These are phyloP conservation scores for Parasitella parasitica DNA, from an alignment of 371 early-diverging fungal genomes.

Conservation along the genomic window DNA sequence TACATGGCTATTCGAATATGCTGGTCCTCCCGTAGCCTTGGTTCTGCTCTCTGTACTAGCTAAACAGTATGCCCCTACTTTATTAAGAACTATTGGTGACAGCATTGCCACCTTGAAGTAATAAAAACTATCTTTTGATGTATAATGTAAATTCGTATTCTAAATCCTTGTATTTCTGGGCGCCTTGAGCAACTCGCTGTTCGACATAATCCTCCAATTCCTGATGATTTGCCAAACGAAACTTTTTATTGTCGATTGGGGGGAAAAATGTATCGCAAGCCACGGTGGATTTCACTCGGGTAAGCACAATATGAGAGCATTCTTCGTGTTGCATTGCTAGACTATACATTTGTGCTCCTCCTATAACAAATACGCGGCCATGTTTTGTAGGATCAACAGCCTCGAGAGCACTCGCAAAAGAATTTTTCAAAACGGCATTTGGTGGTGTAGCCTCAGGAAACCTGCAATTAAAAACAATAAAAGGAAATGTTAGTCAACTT, in stretches of 20 bases:
- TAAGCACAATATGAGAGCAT: conserved; percentile 61
- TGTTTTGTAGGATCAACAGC: conserved; percentile 14
- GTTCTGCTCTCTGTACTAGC: not conserved
- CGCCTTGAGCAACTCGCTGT: conserved; percentile 40
- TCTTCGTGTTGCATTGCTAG: conserved; percentile 49
- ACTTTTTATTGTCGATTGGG: conserved; percentile 33
- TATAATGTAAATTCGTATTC: conserved; percentile 55
- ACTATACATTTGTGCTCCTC: conserved; percentile 66
- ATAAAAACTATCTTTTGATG: conserved; percentile 13
- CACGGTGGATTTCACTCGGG: conserved; percentile 51
- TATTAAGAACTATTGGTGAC: conserved; percentile 8
- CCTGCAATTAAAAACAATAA: no score
- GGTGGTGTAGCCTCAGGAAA: conserved; percentile 20
- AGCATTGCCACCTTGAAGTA: conserved; percentile 12
- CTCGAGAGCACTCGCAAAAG: conserved; percentile 57
- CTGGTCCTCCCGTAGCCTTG: conserved; percentile 32
- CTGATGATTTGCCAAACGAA: conserved; percentile 29
- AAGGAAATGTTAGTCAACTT: no score
- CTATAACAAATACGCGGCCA: conserved; percentile 58
- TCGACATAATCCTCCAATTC: conserved; percentile 44
- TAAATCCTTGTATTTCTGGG: conserved; percentile 37
- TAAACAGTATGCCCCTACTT: conserved; percentile 2
- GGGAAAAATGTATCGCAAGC: conserved; percentile 75
- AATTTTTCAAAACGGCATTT: conserved; percentile 34
- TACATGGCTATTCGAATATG: conserved; percentile 45